These are phyloP conservation scores for Gyromitra esculenta DNA, from an alignment of 2,329 filamentous ascomycete genomes.

Conservation along the genomic window DNA sequence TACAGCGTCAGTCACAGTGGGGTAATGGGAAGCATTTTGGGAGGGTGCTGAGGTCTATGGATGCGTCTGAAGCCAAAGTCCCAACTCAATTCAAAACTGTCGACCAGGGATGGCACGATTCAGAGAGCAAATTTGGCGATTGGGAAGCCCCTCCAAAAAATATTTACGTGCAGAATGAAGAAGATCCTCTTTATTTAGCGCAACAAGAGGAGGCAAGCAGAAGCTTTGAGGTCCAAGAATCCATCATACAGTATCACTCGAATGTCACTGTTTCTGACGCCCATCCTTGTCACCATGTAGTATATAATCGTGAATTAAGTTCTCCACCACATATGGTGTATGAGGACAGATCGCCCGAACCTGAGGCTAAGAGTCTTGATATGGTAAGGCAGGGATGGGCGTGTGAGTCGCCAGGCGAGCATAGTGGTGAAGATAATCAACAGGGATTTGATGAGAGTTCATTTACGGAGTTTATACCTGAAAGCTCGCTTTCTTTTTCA, in stretches of 20 bases:
- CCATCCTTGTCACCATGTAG: neutral
- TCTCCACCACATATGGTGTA: neutral
- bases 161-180: neutral
- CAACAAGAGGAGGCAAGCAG: neutral
- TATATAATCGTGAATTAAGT: neutral
- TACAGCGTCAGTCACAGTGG: neutral
- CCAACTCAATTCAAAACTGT: neutral
- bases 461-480: neutral
- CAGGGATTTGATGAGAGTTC: neutral
- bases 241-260: constrained; percentile 5
- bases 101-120: neutral
- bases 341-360: neutral
- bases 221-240: too few species aligned
- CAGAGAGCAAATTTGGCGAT: neutral
- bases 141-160: neutral
- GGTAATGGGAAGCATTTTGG: neutral
- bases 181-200: neutral
- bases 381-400: neutral
- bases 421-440: neutral
- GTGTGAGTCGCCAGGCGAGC: neutral
- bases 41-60: neutral
- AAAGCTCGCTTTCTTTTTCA: neutral
- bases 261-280: neutral
- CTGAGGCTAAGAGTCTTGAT: neutral
- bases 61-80: neutral